Evolutionary conservation across 225 moss, liverwort and hornwort genomes (phyloP).

Genomic region (Lunularia cruciata): DNA sequence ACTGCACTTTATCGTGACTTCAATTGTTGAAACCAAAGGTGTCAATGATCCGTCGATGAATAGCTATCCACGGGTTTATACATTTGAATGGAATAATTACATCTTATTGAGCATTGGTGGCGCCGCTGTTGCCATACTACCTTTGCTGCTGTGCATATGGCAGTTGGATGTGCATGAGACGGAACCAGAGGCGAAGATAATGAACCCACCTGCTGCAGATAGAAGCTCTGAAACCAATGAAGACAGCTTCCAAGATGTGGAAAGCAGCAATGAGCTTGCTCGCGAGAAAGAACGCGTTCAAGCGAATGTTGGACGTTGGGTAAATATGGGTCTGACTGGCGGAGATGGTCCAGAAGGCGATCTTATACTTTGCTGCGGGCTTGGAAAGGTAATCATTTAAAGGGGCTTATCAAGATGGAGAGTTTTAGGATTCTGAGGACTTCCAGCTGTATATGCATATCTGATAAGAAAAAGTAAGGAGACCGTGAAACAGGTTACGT

Average conservation of each 20-base stretch:
- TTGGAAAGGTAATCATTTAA: slow-evolving; percentile 92
- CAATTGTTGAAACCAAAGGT: slow-evolving; percentile 59
- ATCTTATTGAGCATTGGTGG: slow-evolving; percentile 68
- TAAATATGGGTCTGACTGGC: slow-evolving; percentile 57
- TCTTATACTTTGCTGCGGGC: slow-evolving; percentile 65
- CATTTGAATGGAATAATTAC: slow-evolving; percentile 71
- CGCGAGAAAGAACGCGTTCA: slow-evolving; percentile 76
- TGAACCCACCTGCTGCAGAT: slow-evolving; percentile 40
- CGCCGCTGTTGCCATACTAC: slow-evolving; percentile 59
- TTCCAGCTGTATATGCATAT: no score
- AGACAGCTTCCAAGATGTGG: slow-evolving; percentile 50
- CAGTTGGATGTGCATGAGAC: slow-evolving; percentile 63
- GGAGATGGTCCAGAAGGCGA: slow-evolving; percentile 87
- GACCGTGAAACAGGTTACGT: no score
- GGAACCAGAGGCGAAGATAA: slow-evolving; percentile 60
- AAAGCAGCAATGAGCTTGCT: slow-evolving; percentile 53
- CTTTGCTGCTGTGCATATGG: slow-evolving; percentile 65
- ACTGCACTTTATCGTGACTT: slow-evolving; percentile 65
- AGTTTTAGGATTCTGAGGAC: no score
- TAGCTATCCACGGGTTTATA: slow-evolving; percentile 48
- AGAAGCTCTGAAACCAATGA: slow-evolving; percentile 37
- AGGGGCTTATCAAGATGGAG: no score
- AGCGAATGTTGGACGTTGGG: slow-evolving; percentile 68
- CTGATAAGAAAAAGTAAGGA: no score
- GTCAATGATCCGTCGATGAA: slow-evolving; percentile 49